phyloP scores from a whole-genome alignment of 148 eudicot species.

The Amaranthus hypochondriacus region DNA sequence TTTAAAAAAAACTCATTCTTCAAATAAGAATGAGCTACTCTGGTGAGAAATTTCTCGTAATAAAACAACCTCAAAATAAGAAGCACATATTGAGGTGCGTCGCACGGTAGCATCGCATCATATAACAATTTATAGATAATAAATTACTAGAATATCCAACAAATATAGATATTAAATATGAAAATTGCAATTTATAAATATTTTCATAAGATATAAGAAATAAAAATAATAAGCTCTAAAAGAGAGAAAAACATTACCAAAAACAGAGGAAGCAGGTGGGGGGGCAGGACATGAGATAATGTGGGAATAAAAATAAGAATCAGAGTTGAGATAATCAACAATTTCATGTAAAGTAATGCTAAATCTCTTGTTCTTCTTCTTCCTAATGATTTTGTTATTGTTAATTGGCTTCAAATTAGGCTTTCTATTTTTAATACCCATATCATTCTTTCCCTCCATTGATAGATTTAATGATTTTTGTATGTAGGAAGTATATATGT shows the following conservation, averaged over 20 bases:
- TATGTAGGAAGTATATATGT: too few species aligned
- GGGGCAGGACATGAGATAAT: background rate
- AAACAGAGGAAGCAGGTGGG: background rate
- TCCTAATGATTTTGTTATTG: background rate
- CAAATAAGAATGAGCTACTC: too few species aligned
- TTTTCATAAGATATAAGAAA: background rate
- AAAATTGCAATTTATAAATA: too few species aligned
- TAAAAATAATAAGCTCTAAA: background rate
- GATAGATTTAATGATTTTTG: background rate
- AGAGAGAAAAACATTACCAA: background rate
- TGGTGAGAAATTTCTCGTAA: too few species aligned
- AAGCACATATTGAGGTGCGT: too few species aligned
- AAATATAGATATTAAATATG: too few species aligned
- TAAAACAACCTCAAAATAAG: too few species aligned
- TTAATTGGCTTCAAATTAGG: background rate
- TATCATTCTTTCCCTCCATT: background rate
- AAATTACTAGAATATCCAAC: too few species aligned
- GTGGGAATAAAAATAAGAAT: conserved; percentile 20
- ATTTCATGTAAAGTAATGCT: background rate
- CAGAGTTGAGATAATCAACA: conserved; percentile 14
- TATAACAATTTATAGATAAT: too few species aligned
- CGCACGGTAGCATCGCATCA: too few species aligned
- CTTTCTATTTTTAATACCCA: background rate
- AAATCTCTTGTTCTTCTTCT: background rate
- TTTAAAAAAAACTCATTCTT: too few species aligned